Evolutionary conservation across 139 green algal genomes (phyloP), one percentile per base, ranked within the genome.

Genomic region (Haematococcus sp.): DNA sequence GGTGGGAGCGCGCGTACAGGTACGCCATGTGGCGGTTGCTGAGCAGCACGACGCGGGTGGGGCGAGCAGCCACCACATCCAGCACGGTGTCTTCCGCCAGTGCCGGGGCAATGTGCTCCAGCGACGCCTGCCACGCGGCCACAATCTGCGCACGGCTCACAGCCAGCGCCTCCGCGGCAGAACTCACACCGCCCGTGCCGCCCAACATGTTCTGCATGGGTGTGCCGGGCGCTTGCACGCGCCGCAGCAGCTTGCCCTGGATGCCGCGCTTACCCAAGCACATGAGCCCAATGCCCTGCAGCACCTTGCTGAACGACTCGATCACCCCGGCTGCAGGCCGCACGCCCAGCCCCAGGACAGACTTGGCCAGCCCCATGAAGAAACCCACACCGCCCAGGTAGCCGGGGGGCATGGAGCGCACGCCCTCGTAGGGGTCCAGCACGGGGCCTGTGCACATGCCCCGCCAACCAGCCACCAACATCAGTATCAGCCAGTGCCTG

Each of bases 191-290:
- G 81, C 76, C 75, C 40, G 35, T 63, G 68, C 74, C 63, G 71
- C 85, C 30, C 56, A 52, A 20, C 35, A 44, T 83, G 83, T 65
- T 86, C 83, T 30, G 49, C 63, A 81, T 77, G 63, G 44, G 68
- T 32, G 86, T 73, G 35, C 89, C 90, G 0, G 91, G 91, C 4
- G 90, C 85, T 27, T 80, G 64, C 28, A 94, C 81, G n/a, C 91
- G 81, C 3, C 87, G 86, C 49, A 89, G 78, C 4, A 92, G 79
- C 76, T 88, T 94, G 63, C 91, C 76, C 58, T 91, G 83, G 76
- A 97, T 96, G 77, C 88, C 92, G 52, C 91, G 73, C 71, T 85
- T 85, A n/a, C 92, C 92, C 71, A 95, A 77, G 74, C 82, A 92
- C 63, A 88, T 43, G 51, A 96, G 85, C 4, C 85, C 89, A 13